Base-by-base conservation (phyloP, 2,329 filamentous ascomycete genomes). In the Monosporascus sp. region DNA sequence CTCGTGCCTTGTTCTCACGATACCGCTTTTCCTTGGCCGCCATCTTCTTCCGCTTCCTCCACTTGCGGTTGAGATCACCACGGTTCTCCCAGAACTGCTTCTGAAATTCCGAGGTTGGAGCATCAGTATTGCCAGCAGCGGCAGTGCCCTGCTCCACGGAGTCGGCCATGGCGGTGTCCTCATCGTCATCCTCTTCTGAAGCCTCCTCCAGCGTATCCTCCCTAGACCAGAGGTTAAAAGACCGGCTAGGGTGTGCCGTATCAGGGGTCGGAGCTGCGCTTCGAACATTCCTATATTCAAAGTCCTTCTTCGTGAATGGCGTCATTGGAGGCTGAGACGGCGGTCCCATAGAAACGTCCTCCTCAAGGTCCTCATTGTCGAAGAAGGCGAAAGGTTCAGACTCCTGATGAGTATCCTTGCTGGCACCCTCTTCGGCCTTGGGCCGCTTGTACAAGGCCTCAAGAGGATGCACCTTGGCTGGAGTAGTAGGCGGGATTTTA, bases 221-320 rank as follows among this genome's bases (percentile, higher is more conserved):
- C 8, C 63, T 72, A 41, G 78, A 70, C 77, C 81, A 84, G 25
- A 86, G 76, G 57, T 77, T 75, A 64, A 87, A 85, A 52, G 75
- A 79, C 27, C 83, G 82, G 41, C 77, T 84, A 2, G 89, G 84
- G 55, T 91, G 84, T 2, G 90, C 90, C 0, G 94, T 97, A 66
- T 99, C 94, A 0, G 94, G 94, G 0, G 94, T 99, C 0, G 94
- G 94, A 2, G 94, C 94, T 6, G 91, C 91, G 66, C 91, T 97
- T 52, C 94, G 82, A n/a, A 89, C 67, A 49, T 81, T 82, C 56
- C 91, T 82, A 72, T 77, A 83, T 61, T 90, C 86, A 31, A 93
- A 76, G 60, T 97, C 93, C 60, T 85, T 82, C 57, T 85, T 84
- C 1, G 89, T 90, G 67, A 85, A 96, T 0, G 93, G 93, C 0